Evolutionary conservation across 305 asterid species (phyloP).

Genomic region (Solanum hybrid): DNA sequence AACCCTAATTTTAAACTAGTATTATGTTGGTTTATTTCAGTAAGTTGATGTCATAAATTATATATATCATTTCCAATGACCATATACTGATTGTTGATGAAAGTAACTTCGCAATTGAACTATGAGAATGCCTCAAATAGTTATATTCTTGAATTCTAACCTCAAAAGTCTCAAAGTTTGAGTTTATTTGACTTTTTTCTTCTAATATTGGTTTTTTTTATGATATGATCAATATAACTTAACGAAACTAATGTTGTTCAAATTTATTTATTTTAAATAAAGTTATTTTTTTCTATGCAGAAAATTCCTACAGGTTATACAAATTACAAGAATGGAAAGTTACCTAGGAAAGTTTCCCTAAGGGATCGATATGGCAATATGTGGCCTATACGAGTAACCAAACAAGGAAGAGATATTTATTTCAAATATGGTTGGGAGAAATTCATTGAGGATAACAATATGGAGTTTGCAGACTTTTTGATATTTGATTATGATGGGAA

Average conservation of each 20-base stretch:
- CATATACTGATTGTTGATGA: neutral
- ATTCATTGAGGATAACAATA: neutral
- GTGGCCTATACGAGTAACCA: neutral
- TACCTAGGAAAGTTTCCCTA: too few relatives aligned
- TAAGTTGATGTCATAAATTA: neutral
- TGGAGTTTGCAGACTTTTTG: neutral
- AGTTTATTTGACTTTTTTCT: neutral
- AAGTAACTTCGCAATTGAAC: neutral
- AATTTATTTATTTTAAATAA: too few relatives aligned
- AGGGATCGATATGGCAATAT: neutral
- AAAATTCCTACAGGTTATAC: neutral
- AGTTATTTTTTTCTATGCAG: too few relatives aligned
- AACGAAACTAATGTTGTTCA: neutral
- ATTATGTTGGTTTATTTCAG: too few relatives aligned
- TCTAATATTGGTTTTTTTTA: neutral
- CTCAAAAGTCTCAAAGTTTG: neutral
- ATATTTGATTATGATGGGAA: too few relatives aligned
- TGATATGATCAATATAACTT: neutral
- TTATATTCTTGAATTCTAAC: neutral
- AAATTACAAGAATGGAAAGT: neutral
- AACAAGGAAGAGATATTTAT: neutral
- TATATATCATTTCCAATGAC: neutral
- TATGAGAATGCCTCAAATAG: neutral
- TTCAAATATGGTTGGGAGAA: neutral
- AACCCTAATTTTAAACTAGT: neutral